Percentiles rank a stretch among this genome's conserved stretches.
phyloP scores from a whole-genome alignment of 1,284 basidiomycete genomes.

The Sporisorium scitamineum region DNA sequence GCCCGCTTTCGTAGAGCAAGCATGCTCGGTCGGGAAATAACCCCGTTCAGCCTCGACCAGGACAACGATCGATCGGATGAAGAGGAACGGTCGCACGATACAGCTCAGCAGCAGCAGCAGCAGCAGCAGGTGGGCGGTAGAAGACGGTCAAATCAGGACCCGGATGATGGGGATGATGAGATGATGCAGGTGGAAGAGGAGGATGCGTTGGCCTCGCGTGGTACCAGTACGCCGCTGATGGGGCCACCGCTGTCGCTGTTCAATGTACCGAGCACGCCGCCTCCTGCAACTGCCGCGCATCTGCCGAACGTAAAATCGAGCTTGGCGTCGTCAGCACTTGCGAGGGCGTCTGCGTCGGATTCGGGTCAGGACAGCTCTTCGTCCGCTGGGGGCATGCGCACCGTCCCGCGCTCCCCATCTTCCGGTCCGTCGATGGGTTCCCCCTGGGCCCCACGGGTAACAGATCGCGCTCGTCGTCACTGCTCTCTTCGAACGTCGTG shows the following conservation, averaged over 20 bases:
- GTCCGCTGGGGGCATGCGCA: slow-evolving; percentile 23
- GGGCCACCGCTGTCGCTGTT: slow-evolving; percentile 35
- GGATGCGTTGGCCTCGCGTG: slow-evolving; percentile 12
- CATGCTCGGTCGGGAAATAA: slow-evolving; percentile 58
- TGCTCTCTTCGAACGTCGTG: slow-evolving; percentile 37
- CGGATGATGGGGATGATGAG: slow-evolving; percentile 44
- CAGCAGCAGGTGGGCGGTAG: too few species aligned
- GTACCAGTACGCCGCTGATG: slow-evolving; percentile 33
- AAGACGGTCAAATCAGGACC: slow-evolving; percentile 16
- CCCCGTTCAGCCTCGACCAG: slow-evolving; percentile 37
- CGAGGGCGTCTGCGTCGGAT: slow-evolving; percentile 37
- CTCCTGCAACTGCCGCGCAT: slow-evolving; percentile 19
- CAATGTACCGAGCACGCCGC: slow-evolving; percentile 32
- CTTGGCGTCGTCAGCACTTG: slow-evolving; percentile 20
- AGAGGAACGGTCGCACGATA: neutral
- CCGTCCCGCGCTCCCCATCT: slow-evolving; percentile 22
- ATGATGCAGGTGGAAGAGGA: slow-evolving; percentile 45
- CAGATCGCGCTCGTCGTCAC: slow-evolving; percentile 31
- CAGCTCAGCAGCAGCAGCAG: slow-evolving; percentile 10
- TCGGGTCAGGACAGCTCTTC: slow-evolving; percentile 52
- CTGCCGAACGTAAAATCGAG: slow-evolving; percentile 1
- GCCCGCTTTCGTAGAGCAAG: slow-evolving; percentile 51
- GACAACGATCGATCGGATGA: slow-evolving; percentile 29
- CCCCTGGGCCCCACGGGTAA: slow-evolving; percentile 20
- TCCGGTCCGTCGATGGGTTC: slow-evolving; percentile 24